A percentile compares a stretch with the other conserved stretches of the same genome.
phyloP scores from a whole-genome alignment of 139 green algal genomes.

The Chlorella sp. region DNA sequence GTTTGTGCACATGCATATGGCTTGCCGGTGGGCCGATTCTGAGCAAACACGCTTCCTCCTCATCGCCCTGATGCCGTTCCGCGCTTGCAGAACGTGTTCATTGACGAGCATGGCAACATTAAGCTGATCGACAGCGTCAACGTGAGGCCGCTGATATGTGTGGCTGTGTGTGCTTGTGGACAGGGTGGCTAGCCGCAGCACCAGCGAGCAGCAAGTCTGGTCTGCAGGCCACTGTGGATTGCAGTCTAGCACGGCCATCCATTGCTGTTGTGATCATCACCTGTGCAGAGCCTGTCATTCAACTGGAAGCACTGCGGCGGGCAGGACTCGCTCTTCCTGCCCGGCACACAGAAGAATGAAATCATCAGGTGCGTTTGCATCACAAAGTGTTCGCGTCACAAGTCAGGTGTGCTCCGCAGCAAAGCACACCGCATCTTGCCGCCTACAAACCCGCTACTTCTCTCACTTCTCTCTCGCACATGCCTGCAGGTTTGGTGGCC shows the following conservation, averaged over 20 bases:
- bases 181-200: too few relatives aligned
- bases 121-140: slow-evolving; percentile 62
- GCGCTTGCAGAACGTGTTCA: slow-evolving; percentile 49
- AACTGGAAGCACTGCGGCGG: slow-evolving; percentile 12
- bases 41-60: neutral
- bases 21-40: too few relatives aligned
- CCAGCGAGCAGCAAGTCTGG: too few relatives aligned
- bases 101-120: slow-evolving; percentile 38
- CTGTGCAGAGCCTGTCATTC: slow-evolving; percentile 11
- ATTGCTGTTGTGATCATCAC: too few relatives aligned
- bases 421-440: too few relatives aligned
- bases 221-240: too few relatives aligned
- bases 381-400: too few relatives aligned
- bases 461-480: too few relatives aligned
- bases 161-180: neutral
- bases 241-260: too few relatives aligned
- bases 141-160: neutral
- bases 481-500: slow-evolving; percentile 25
- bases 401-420: too few relatives aligned
- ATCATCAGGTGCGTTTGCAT: slow-evolving; percentile 33
- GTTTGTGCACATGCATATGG: too few relatives aligned
- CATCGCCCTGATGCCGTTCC: neutral
- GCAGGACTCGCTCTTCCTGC: slow-evolving; percentile 49
- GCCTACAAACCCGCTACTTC: too few relatives aligned
- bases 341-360: slow-evolving; percentile 42